Evolutionary conservation across 2,329 filamentous ascomycete species (phyloP), one percentile per base, ranked within the genome.

Genomic region (Trichoderma sp.): DNA sequence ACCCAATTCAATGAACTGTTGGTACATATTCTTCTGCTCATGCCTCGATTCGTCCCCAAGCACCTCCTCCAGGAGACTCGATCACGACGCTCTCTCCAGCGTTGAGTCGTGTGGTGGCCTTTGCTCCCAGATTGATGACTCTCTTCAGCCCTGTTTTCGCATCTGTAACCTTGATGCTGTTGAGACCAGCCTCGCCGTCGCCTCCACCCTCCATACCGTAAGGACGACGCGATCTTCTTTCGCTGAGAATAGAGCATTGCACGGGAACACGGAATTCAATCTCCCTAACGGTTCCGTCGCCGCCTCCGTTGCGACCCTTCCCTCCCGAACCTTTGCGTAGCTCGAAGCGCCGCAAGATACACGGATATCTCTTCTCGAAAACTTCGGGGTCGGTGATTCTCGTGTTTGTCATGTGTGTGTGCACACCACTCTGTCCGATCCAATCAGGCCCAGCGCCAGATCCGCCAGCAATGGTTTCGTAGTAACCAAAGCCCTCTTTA

Each of bases 391-490:
- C 93, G 0, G 93, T 95, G 78, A 95, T 95, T 15, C 92, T 87
- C 3, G 93, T 95, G 80, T 96, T 96, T 7, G 93, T 95, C 91
- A 95, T 94, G 81, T 95, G 92, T 2, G 89, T 92, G 79, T 95
- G 92, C n/a, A 95, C 92, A 30, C 92, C 92, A 67, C 85, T 89
- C 12, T 91, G 91, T 47, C 93, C 93, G 73, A 91, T 85, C 92
- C 92, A 95, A 15, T 85, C 85, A 0, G 90, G 87, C 0, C 92
- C 92, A 0, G 93, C 93, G 32, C 93, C 93, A 51, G 87, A 89
- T 0, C 93, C 93, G 51, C 93, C 93, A 0, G 91, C 91, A 74
- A 96, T 94, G 6, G 93, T 95, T 81, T 96, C 93, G 80, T 95
- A 95, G 84, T 95, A 96, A 11, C 93, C 93, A 78, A 96, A 96